Percentiles rank a stretch among this genome's conserved stretches.
Conservation (phyloP, 495 filamentous ascomycete species). For the Aspergillus hancockii region DNA sequence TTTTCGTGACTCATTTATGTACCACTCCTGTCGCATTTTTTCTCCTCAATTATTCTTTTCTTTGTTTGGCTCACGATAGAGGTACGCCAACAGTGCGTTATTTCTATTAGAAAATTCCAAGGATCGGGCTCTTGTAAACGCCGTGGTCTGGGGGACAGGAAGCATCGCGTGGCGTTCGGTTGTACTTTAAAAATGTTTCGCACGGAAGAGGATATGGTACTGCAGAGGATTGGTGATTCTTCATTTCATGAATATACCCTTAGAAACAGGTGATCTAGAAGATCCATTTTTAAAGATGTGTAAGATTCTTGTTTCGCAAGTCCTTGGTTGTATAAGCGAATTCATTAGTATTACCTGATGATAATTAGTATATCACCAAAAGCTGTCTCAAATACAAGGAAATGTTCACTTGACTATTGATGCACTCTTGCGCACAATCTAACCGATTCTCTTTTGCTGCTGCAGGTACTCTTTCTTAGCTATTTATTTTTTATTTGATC, state of each 20-base stretch:
- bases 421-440: too few species aligned
- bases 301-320: neutral
- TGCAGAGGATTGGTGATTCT: neutral
- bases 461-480: too few species aligned
- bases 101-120: neutral
- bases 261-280: neutral
- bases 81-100: neutral
- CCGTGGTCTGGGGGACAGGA: neutral
- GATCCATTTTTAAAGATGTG: neutral
- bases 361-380: too few species aligned
- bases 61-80: neutral
- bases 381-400: too few species aligned
- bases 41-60: neutral
- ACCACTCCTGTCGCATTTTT: neutral
- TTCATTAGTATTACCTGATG: too few species aligned
- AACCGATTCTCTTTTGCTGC: too few species aligned
- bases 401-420: too few species aligned
- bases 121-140: neutral
- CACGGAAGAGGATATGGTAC: neutral
- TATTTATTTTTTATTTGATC: neutral
- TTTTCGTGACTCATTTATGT: neutral
- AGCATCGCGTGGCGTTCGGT: conserved; percentile 11
- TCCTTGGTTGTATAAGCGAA: neutral
- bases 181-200: neutral
- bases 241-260: neutral